Evolutionary conservation across 805 yeast species (phyloP), one percentile per base, ranked within the genome.

Genomic region (Suhomyces pyralidae): DNA sequence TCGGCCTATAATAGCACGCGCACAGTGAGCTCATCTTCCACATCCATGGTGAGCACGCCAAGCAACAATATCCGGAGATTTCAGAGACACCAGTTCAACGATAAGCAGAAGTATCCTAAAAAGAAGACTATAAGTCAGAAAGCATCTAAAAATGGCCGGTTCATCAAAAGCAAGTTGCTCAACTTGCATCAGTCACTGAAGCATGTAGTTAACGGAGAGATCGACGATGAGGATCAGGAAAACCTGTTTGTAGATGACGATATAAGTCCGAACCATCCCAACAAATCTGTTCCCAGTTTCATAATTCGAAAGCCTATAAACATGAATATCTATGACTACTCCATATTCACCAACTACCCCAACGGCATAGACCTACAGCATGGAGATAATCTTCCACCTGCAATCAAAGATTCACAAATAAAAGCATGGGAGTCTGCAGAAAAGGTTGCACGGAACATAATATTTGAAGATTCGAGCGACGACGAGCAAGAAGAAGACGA

Each of bases 351-450:
- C 30, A 57, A 61, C 42, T 59, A 60, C 36, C 60, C 63, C 14
- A 55, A 54, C 36, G 61, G 58, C 1, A 51, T 47, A 6, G 63
- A 58, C 38, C 40, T 56, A 8, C 58, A 55, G 15, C 63, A 58
- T 36, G 57, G 55, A 2, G 58, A 55, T 25, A 57, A 59, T 32
- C 48, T 62, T n/a, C 70, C 71, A 20, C 77, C 76, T 1, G 63
- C 67, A 14, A 59, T 73, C 8, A 74, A 70, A 58, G 71, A 70
- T 42, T 70, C 77, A n/a, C 78, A 74, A 56, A 62, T 74, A 10
- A 66, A 67, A 49, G 78, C 78, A 17, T 75, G 80, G 80, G 79
- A 75, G 54, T 66, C 72, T 25, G 79, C 78, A 1, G 79, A 75
- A 53, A 68, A 70, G 55, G 66, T 71, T 43, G 66, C 70, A 51